Base-by-base conservation (phyloP, 2,329 filamentous ascomycete species). In the Calonectria pseudoreteaudii region DNA sequence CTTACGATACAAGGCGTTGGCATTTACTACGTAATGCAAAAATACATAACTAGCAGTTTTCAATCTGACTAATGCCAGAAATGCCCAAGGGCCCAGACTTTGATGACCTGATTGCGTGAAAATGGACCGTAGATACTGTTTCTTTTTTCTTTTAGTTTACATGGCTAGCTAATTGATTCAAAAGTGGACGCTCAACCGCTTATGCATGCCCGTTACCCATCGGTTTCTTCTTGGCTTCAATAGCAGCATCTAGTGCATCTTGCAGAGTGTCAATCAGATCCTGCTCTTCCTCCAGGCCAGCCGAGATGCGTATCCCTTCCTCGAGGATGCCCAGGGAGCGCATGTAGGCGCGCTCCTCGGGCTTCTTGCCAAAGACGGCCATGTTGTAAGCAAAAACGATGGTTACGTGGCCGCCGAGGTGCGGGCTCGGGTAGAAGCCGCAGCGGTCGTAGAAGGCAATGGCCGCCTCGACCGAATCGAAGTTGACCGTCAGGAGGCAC, bases 401-500 rank as follows among this genome's bases (percentile, higher is more conserved):
- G 13, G 88, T 90, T 67, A 86, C 82, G 75, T 89, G 88, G 0
- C 88, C 90, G 0, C 89, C 90, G 0, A 91, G 82, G 76, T 91
- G 89, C 1, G 90, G 89, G 0, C 88, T 88, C 1, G 87, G 84
- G 76, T 89, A 88, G 71, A 90, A 85, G 18, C 86, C 83, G 8
- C 88, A 79, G 34, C 81, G 82, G 71, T 91, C 85, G 77, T 90
- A 90, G 73, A 91, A 91, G 0, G 86, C 85, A 4, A 74, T 79
- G 0, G 88, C 85, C 0, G 82, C 73, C 6, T 83, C 83, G 0
- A 86, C 72, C n/a, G 77, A 83, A 14, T 83, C 81, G 60, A 92
- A 88, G 56, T 91, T 87, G 34, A 91, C 81, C 11, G 83, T 88
- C 18, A 92, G 79, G 1, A 92, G 86, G 76, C 88, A 91, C 3